Evolutionary conservation across 345 rosid genomes (phyloP), one percentile per base, ranked within the genome.

Genomic region (Melaleuca alternifolia): DNA sequence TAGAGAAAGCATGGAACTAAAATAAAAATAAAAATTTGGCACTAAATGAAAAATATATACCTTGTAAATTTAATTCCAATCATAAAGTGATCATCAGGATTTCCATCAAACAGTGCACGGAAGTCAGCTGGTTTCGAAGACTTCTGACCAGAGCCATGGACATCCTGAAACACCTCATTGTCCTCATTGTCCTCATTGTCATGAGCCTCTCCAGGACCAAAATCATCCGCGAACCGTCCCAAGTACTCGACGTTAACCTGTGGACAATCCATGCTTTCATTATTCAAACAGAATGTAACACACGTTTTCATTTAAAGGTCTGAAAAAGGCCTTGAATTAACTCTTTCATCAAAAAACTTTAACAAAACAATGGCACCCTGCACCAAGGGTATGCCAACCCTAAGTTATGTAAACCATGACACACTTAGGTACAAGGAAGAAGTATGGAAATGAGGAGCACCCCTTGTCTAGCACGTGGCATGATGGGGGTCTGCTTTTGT

Each of bases 21-120:
- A 44, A 48, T 21, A 21, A 65, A 41, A 41, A n/a, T n/a, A n/a
- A 41, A 23, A 30, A 65, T 26, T 20, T 53, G 48, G 12, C 86
- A 87, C 75, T 16, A 53, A 46, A 16, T 51, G 57, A 59, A 48
- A 85, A 37, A n/a, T 26, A 86, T 61, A 71, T 88, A 96, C 99
- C 97, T 96, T 14, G 98, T 97, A 91, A 93, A 96, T 87, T 97
- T 97, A 87, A 97, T 92, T 90, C 99, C 99, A 71, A 96, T 84
- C 96, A 94, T 94, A 85, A 97, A 96, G 85, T 93, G 90, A 89
- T 97, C 98, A 76, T 93, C 94, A 59, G 75, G 86, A 87, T 97
- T 96, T 54, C 93, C 95, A 89, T 92, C 91, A 93, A 96, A 97
- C 84, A 97, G 99, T 82, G 96, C 89, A 88, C 91, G 93, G 91